Conservation (phyloP, 345 rosid species). For the Dipteronia sinensis region DNA sequence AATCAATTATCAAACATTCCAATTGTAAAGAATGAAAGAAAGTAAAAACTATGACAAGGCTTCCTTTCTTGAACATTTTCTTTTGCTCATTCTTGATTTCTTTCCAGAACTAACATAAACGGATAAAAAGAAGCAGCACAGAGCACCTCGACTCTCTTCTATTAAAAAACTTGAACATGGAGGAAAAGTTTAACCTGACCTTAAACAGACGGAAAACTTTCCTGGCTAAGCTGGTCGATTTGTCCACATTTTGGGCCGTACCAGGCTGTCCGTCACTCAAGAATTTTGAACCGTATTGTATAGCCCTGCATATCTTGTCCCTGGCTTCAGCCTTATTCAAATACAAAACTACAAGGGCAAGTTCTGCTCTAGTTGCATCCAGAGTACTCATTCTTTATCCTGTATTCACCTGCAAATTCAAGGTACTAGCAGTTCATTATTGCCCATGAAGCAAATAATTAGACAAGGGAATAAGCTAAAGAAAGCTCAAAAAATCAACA, state of each 20-base stretch:
- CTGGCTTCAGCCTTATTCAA: slow-evolving; percentile 98
- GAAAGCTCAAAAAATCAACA: neutral
- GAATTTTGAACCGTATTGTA: slow-evolving; percentile 94
- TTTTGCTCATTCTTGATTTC: neutral
- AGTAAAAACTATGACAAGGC: neutral
- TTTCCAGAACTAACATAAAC: neutral
- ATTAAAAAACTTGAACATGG: neutral
- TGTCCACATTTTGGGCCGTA: slow-evolving; percentile 91
- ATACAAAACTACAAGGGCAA: slow-evolving; percentile 78
- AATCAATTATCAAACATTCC: neutral
- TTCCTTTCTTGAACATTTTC: neutral
- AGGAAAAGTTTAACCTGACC: slow-evolving; percentile 39
- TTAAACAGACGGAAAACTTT: slow-evolving; percentile 97
- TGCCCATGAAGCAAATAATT: too few relatives aligned
- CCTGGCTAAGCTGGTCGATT: slow-evolving; percentile 92
- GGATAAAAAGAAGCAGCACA: neutral
- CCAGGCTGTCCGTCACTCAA: slow-evolving; percentile 91
- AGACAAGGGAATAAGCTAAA: too few relatives aligned
- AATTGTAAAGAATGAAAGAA: neutral
- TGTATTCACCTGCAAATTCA: slow-evolving; percentile 22
- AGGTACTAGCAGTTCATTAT: neutral
- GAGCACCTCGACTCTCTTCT: neutral
- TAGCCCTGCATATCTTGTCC: slow-evolving; percentile 99
- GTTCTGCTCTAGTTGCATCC: slow-evolving; percentile 84
- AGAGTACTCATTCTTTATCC: slow-evolving; percentile 68